Evolutionary conservation across 768 basidiomycete species (phyloP), one percentile per base, ranked within the genome.

Genomic region (Tulasnella sp.): DNA sequence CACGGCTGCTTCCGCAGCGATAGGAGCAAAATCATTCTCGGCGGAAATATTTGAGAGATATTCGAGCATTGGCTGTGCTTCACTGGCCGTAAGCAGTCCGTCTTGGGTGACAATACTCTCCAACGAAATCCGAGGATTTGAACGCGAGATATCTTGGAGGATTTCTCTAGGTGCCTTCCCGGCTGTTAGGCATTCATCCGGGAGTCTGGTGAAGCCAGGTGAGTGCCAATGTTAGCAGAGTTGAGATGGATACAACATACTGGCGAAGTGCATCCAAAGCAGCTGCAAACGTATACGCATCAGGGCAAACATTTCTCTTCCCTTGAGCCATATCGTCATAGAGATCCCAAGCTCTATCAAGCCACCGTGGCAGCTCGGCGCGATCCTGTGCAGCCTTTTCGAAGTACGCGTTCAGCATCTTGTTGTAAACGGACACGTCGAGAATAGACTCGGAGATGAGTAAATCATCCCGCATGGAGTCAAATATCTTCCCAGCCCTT

Each of bases 401-500:
- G 25, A 83, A 57, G 62, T 83, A 87, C 0, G 82, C 80, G 37
- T 75, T 72, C 21, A 90, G 67, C 62, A 90, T 78, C 8, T 77
- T 72, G 65, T 87, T 83, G 68, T 84, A 84, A 27, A 77, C 58
- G 15, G 73, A 70, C 2, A 64, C 52, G 9, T 77, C 72, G 19
- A 81, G 64, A 14, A 86, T 64, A 4, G 74, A 71, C 4, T 78
- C 72, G 14, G 37, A 45, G 0, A 72, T 71, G 7, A 67, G 64
- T 19, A 60, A 61, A 36, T 59, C 45, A 37, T 45, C 35, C 5
- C 83, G 77, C 35, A 92, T 68, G 7, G 75, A 73, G 45, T 80
- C 77, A 61, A 92, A 90, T 21, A 93, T 77, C 35, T 73, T 71
- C 61, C 79, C 79, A 6, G 90, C 90, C 4, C 91, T 83, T 0